phyloP scores from a whole-genome alignment of 768 basidiomycete genomes.

The Rhizopogon vesiculosus region DNA sequence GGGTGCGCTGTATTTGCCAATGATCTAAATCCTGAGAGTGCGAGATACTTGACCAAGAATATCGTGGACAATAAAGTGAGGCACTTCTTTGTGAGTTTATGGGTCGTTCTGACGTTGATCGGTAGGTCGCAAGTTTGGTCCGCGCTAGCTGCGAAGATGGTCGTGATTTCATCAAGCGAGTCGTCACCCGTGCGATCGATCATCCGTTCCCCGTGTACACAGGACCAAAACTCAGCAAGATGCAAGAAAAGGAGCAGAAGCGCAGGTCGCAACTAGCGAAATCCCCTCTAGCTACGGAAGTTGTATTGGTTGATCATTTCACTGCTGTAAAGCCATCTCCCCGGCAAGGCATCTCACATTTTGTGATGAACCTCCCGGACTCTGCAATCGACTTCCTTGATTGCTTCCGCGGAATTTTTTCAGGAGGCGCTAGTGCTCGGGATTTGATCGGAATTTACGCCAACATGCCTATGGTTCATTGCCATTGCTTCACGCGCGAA shows the following conservation, averaged over 20 bases:
- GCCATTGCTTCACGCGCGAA: slow-evolving; percentile 94
- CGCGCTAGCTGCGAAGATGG: slow-evolving; percentile 82
- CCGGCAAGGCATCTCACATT: slow-evolving; percentile 69
- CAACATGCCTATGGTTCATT: slow-evolving; percentile 87
- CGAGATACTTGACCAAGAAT: slow-evolving; percentile 72
- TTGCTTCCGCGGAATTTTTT: slow-evolving; percentile 71
- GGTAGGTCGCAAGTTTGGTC: slow-evolving; percentile 61
- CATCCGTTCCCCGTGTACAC: slow-evolving; percentile 62
- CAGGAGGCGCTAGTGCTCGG: slow-evolving; percentile 29
- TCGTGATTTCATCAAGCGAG: slow-evolving; percentile 71
- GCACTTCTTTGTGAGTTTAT: slow-evolving; percentile 14
- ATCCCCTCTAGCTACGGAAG: not conserved
- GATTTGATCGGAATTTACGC: slow-evolving; percentile 43
- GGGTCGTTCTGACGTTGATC: slow-evolving; percentile 2
- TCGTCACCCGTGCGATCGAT: slow-evolving; percentile 47
- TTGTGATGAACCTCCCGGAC: slow-evolving; percentile 98
- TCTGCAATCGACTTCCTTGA: slow-evolving; percentile 87
- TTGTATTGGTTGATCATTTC: slow-evolving; percentile 1
- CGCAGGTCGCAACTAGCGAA: slow-evolving; percentile 19
- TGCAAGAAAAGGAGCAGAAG: slow-evolving; percentile 40
- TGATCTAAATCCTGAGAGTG: slow-evolving; percentile 89
- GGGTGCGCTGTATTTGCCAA: slow-evolving; percentile 89
- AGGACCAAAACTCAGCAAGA: slow-evolving; percentile 33
- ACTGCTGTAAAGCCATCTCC: slow-evolving; percentile 20
- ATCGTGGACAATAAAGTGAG: slow-evolving; percentile 69